These are phyloP conservation scores for Entrophospora sp. DNA, from an alignment of 192 early-diverging fungal genomes.

Conservation along the genomic window DNA sequence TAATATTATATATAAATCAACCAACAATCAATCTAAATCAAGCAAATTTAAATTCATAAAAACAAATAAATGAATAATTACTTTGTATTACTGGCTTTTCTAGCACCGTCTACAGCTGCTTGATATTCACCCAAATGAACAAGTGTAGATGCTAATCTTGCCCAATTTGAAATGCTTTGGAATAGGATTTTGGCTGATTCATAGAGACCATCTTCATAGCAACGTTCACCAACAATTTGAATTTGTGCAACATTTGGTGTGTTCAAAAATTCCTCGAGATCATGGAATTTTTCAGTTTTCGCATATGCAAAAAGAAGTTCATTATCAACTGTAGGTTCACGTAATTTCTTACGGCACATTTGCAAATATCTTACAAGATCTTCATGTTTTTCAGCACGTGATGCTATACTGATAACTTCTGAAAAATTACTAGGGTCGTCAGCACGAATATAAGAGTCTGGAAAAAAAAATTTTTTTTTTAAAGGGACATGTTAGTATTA, in stretches of 20 bases:
- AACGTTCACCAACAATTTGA: constrained; percentile 87
- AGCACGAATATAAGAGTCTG: constrained; percentile 93
- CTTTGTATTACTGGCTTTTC: constrained; percentile 96
- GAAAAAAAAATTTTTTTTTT: too few species aligned
- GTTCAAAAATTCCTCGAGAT: constrained; percentile 93
- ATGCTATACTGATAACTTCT: constrained; percentile 80
- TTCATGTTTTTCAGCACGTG: constrained; percentile 81
- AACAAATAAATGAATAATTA: background rate
- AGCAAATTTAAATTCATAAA: background rate
- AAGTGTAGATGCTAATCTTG: constrained; percentile 89
- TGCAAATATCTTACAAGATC: constrained; percentile 91
- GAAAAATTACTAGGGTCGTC: constrained; percentile 81
- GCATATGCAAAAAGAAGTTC: constrained; percentile 95
- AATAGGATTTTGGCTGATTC: constrained; percentile 93
- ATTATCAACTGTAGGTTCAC: constrained; percentile 90
- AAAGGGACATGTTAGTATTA: constrained; percentile 4
- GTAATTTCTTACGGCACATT: constrained; percentile 89
- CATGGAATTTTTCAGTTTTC: constrained; percentile 82
- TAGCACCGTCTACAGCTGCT: constrained; percentile 93
- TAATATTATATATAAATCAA: too few species aligned
- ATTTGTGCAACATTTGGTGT: constrained; percentile 93
- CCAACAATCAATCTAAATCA: background rate
- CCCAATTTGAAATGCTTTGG: constrained; percentile 96
- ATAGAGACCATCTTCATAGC: constrained; percentile 86
- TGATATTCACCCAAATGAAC: constrained; percentile 94